Percentiles rank a stretch among this genome's conserved stretches.
Evolutionary conservation across 192 early-diverging fungal species (phyloP).

Genomic region (Linnemannia elongata): DNA sequence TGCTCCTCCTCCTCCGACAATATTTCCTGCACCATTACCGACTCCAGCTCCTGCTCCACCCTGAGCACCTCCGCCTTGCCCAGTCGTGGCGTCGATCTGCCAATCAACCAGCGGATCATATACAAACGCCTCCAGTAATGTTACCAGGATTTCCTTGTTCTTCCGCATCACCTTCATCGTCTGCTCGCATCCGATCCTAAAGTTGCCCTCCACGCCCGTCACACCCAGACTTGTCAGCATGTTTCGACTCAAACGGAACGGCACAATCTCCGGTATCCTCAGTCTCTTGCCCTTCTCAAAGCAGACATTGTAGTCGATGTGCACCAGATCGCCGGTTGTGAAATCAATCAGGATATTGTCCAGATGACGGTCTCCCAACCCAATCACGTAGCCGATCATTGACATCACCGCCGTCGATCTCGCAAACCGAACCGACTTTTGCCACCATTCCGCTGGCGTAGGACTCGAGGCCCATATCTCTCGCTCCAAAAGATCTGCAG

Average conservation of each 20-base stretch:
- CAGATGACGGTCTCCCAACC: slow-evolving; percentile 93
- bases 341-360: slow-evolving; percentile 94
- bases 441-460: slow-evolving; percentile 82
- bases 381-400: slow-evolving; percentile 90
- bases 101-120: slow-evolving; percentile 87
- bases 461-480: slow-evolving; percentile 76
- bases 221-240: slow-evolving; percentile 92
- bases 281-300: slow-evolving; percentile 95
- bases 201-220: slow-evolving; percentile 83
- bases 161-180: slow-evolving; percentile 83
- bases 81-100: slow-evolving; percentile 56
- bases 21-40: slow-evolving; percentile 3
- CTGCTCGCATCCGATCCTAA: slow-evolving; percentile 82
- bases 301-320: slow-evolving; percentile 97
- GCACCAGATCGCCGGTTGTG: slow-evolving; percentile 86
- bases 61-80: slow-evolving; percentile 27
- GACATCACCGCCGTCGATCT: slow-evolving; percentile 89
- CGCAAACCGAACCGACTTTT: slow-evolving; percentile 77
- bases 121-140: slow-evolving; percentile 94
- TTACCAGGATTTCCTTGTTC: slow-evolving; percentile 84
- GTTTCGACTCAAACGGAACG: slow-evolving; percentile 92
- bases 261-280: slow-evolving; percentile 90
- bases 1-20: slow-evolving; percentile 3
- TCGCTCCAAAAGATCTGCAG: slow-evolving; percentile 71
- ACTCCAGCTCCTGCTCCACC: slow-evolving; percentile 6